These are phyloP conservation scores for Fraxinus greggii DNA, from an alignment of 305 asterid genomes.

Conservation along the genomic window DNA sequence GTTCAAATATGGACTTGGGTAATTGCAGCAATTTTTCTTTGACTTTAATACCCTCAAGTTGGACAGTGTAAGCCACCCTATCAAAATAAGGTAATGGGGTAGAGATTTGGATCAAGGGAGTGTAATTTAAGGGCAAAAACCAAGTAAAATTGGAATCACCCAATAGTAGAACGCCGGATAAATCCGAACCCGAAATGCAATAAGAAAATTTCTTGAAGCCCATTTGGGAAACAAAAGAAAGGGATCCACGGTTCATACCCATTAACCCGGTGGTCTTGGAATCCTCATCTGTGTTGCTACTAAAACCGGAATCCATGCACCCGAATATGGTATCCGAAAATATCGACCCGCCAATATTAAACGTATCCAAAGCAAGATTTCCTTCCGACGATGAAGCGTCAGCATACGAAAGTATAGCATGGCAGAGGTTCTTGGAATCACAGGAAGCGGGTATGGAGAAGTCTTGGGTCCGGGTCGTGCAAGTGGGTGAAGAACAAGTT, in stretches of 20 bases:
- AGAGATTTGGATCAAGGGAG: conserved; percentile 63
- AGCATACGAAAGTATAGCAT: conserved; percentile 68
- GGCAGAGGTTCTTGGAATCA: conserved; percentile 63
- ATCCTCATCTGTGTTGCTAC: conserved; percentile 56
- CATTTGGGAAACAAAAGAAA: conserved; percentile 75
- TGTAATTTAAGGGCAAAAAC: conserved; percentile 62
- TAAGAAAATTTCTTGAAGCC: conserved; percentile 72
- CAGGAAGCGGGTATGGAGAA: conserved; percentile 83
- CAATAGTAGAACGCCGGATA: conserved; percentile 53
- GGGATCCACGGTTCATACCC: conserved; percentile 89
- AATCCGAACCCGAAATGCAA: conserved; percentile 69
- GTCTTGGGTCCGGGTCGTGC: conserved; percentile 68
- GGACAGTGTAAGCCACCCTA: conserved; percentile 76
- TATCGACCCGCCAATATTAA: conserved; percentile 50
- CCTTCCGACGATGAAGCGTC: conserved; percentile 73
- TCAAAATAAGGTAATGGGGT: conserved; percentile 75
- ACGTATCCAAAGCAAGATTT: conserved; percentile 56
- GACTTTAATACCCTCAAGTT: conserved; percentile 75
- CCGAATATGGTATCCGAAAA: conserved; percentile 63
- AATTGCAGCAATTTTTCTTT: conserved; percentile 39
- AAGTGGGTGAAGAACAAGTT: conserved; percentile 59
- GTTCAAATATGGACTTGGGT: conserved; percentile 63
- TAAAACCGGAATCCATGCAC: conserved; percentile 77
- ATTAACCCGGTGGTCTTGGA: conserved; percentile 73
- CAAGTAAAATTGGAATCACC: conserved; percentile 59